Evolutionary conservation across 257 asterid genomes (phyloP), one percentile per base, ranked within the genome.

Genomic region (Datura wrightii): DNA sequence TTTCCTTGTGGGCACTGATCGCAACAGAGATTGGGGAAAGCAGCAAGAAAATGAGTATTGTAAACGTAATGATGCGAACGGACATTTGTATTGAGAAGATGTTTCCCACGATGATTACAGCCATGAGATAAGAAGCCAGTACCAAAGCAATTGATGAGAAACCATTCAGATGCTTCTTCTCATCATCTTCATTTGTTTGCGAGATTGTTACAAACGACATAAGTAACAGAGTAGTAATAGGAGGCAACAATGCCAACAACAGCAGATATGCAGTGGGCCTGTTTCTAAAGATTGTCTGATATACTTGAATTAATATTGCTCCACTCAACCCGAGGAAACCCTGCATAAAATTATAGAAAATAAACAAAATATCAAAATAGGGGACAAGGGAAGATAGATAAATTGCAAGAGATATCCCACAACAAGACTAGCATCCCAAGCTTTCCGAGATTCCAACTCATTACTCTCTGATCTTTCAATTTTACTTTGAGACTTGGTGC

Each of bases 301-400:
- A 94, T 10, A 92, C 89, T 89, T 96, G 99, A 76, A 96, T 92
- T 53, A 94, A 86, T 50, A 96, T 86, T 83, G 99, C 97, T 74
- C 99, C 99, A 87, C 99, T 94, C 84, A 96, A 88, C 3, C 99
- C 99, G 76, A 96, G 97, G 84, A 92, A 96, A 24, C 99, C 99
- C 99, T 93, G 92, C 79, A 87, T 70, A 62, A 34, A 41, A 41
- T 69, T 69, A 69, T 69, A 31, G 53, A 76, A 55, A 70, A 31
- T 10, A 16, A 52, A 82, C 31, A 14, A 76, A 76, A 50, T 10
- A 16, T 31, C 15, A 3, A 76, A 50, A 14, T 3, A 52, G 31
- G 31, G 15, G 44, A 76, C n/a, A 50, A 76, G 46, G 62, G 31
- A 76, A 76, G 46, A 16, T 14, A 52, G 31, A 16, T 71, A 71